Evolutionary conservation across 805 yeast species (phyloP).

Genomic region (Saccharomycopsis capsularis): DNA sequence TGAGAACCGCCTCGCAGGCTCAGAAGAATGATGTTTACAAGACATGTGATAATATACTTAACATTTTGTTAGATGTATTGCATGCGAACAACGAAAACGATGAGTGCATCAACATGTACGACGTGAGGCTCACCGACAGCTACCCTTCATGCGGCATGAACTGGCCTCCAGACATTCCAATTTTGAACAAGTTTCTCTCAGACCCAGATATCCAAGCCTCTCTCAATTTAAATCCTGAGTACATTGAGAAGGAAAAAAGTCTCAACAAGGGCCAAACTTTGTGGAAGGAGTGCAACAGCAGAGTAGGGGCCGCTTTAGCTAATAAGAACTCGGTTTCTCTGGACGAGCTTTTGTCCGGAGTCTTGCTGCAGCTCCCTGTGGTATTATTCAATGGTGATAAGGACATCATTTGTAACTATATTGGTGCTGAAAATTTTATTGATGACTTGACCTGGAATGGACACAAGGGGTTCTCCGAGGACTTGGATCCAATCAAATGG

Average conservation of each 20-base stretch:
- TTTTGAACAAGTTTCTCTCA: conserved; percentile 48
- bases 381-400: conserved; percentile 80
- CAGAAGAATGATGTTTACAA: conserved; percentile 24
- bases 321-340: conserved; percentile 55
- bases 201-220: conserved; percentile 40
- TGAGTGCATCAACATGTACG: conserved; percentile 79
- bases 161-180: conserved; percentile 68
- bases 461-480: conserved; percentile 37
- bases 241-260: conserved; percentile 21
- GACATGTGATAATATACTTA: conserved; percentile 41
- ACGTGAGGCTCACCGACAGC: conserved; percentile 59
- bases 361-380: conserved; percentile 54
- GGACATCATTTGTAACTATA: conserved; percentile 81
- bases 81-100: conserved; percentile 30
- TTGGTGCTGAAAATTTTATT: conserved; percentile 67
- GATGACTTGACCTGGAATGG: conserved; percentile 61
- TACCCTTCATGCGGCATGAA: conserved; percentile 86
- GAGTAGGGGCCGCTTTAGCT: conserved; percentile 46
- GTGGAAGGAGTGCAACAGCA: conserved; percentile 77
- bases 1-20: conserved; percentile 16
- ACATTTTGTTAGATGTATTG: conserved; percentile 24
- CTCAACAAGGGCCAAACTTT: conserved; percentile 9
- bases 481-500: conserved; percentile 33
- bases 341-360: conserved; percentile 54
- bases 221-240: conserved; percentile 42